These are phyloP conservation scores for Trapa bicornis DNA, from an alignment of 345 rosid species.

Conservation along the genomic window DNA sequence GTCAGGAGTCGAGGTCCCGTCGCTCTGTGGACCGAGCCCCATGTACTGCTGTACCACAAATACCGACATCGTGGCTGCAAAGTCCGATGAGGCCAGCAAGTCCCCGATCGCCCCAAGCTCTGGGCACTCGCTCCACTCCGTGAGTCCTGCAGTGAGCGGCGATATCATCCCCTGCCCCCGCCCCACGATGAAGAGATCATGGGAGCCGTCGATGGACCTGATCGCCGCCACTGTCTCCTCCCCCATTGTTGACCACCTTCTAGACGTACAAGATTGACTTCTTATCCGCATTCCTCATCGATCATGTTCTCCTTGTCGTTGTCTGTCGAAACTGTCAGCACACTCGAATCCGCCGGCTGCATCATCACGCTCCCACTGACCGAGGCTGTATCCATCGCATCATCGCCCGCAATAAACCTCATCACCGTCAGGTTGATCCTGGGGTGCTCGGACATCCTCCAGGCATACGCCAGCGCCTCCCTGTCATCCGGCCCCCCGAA, in stretches of 20 bases:
- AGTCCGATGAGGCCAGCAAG: slow-evolving; percentile 84
- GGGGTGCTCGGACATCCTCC: slow-evolving; percentile 73
- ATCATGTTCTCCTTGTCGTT: slow-evolving; percentile 24
- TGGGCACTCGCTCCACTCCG: slow-evolving; percentile 98
- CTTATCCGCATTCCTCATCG: slow-evolving; percentile 36
- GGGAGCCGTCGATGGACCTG: slow-evolving; percentile 50
- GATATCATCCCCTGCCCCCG: slow-evolving; percentile 73
- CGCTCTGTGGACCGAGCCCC: slow-evolving; percentile 23
- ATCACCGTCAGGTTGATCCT: slow-evolving; percentile 47
- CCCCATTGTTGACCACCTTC: slow-evolving; percentile 49
- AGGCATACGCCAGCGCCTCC: slow-evolving; percentile 68
- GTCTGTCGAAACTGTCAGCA: slow-evolving; percentile 20
- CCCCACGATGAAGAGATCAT: slow-evolving; percentile 77
- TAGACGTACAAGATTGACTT: slow-evolving; percentile 39
- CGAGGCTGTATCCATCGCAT: slow-evolving; percentile 12
- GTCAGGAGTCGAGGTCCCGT: slow-evolving; percentile 31
- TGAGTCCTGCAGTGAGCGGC: slow-evolving; percentile 72
- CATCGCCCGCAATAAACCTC: slow-evolving; percentile 41
- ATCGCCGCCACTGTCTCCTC: slow-evolving; percentile 74
- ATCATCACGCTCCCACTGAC: background rate
- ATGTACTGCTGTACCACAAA: slow-evolving; percentile 71
- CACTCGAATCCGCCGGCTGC: slow-evolving; percentile 10
- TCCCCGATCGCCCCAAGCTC: slow-evolving; percentile 96
- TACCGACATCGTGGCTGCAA: slow-evolving; percentile 65
- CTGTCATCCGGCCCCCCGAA: slow-evolving; percentile 83